Percentiles rank a stretch among this genome's conserved stretches.
phyloP scores from a whole-genome alignment of 495 filamentous ascomycete genomes.

The Trichoderma orchidacearum region DNA sequence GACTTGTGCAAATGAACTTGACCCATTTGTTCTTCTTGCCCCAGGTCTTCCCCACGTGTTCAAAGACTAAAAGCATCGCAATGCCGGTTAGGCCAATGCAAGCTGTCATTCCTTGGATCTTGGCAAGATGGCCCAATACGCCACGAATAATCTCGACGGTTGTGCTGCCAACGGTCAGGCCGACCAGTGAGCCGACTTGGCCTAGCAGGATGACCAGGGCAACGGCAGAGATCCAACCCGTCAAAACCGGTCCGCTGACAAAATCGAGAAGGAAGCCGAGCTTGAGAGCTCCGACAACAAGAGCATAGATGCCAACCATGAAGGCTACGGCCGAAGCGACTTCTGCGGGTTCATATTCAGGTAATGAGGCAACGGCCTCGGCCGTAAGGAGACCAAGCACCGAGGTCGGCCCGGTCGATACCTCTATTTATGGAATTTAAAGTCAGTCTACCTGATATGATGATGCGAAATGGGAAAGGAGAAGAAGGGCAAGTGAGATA shows the following conservation, averaged over 20 bases:
- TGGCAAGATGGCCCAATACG: background rate
- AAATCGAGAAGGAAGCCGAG: slow-evolving; percentile 34
- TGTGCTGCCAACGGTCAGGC: slow-evolving; percentile 15
- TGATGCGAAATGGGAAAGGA: background rate
- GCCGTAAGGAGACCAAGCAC: slow-evolving; percentile 33
- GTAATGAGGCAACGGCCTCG: slow-evolving; percentile 24
- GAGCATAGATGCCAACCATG: slow-evolving; percentile 28
- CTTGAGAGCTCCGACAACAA: slow-evolving; percentile 28
- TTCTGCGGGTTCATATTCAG: slow-evolving; percentile 15
- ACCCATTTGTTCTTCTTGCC: slow-evolving; percentile 22
- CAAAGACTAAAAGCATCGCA: slow-evolving; percentile 19
- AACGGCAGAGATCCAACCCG: slow-evolving; percentile 29
- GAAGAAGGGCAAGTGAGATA: background rate
- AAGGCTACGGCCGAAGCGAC: slow-evolving; percentile 33
- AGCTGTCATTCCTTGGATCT: slow-evolving; percentile 11
- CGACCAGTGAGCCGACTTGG: slow-evolving; percentile 25
- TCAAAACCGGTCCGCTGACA: slow-evolving; percentile 29
- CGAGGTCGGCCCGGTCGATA: slow-evolving; percentile 34
- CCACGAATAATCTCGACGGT: slow-evolving; percentile 4
- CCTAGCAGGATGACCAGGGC: slow-evolving; percentile 26
- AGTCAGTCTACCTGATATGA: too few species aligned
- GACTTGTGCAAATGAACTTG: slow-evolving; percentile 20
- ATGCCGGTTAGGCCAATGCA: slow-evolving; percentile 27
- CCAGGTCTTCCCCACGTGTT: slow-evolving; percentile 26
- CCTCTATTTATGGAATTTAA: slow-evolving; percentile 15